These are phyloP conservation scores for Fusarium sp. DNA, from an alignment of 2,329 filamentous ascomycete species.

Conservation along the genomic window DNA sequence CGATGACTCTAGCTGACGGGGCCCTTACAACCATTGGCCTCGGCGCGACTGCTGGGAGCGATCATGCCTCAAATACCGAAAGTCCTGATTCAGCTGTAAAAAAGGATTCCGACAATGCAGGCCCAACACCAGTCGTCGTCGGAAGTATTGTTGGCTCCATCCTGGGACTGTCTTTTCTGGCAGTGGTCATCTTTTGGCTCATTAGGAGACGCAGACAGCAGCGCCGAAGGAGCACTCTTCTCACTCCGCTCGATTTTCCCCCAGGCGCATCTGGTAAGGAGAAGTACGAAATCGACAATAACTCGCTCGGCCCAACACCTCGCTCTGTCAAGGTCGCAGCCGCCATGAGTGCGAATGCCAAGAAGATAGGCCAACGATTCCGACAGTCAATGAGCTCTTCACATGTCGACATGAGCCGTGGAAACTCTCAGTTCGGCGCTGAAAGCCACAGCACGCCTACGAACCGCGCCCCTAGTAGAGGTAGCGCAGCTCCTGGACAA, in stretches of 20 bases:
- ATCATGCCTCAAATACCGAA: slow-evolving; percentile 33
- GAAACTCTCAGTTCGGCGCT: slow-evolving; percentile 64
- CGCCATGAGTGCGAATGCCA: slow-evolving; percentile 49
- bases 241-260: slow-evolving; percentile 61
- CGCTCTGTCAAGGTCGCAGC: slow-evolving; percentile 51
- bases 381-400: slow-evolving; percentile 45
- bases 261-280: slow-evolving; percentile 28
- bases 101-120: slow-evolving; percentile 19
- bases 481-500: slow-evolving; percentile 13
- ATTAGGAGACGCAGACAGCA: slow-evolving; percentile 58
- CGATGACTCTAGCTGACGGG: slow-evolving; percentile 39
- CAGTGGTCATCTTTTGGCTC: slow-evolving; percentile 63
- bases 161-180: slow-evolving; percentile 57
- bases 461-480: slow-evolving; percentile 19
- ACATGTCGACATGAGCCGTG: slow-evolving; percentile 64
- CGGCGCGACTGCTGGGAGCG: slow-evolving; percentile 39
- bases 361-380: slow-evolving; percentile 42
- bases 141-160: slow-evolving; percentile 65
- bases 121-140: slow-evolving; percentile 56
- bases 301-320: slow-evolving; percentile 64
- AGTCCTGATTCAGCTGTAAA: slow-evolving; percentile 23
- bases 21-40: slow-evolving; percentile 38
- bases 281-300: slow-evolving; percentile 54
- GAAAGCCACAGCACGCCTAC: slow-evolving; percentile 55
- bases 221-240: slow-evolving; percentile 60